Evolutionary conservation across 495 filamentous ascomycete genomes (phyloP), one percentile per base, ranked within the genome.

Genomic region (Chaetomium fimeti): DNA sequence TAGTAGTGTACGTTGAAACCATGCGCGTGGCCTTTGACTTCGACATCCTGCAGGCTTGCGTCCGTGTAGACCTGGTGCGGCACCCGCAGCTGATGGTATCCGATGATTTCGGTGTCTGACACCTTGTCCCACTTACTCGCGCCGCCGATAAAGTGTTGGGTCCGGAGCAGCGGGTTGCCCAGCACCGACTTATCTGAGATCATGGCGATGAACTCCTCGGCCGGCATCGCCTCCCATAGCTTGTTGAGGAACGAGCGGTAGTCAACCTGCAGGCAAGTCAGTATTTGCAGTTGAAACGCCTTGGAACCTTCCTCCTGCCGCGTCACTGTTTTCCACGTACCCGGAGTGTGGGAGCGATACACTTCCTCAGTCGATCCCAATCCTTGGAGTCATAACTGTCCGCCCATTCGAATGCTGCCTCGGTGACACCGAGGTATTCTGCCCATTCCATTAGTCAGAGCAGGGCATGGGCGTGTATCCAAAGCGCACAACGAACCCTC

Each of bases 301-400:
- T 11, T 58, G 18, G 8, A 16, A 57, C 7, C 5, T 3, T 20
- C 5, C 2, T n/a, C n/a, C 32, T 5, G 32, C 32, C 32, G 32
- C 8, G 8, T 45, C 18, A 5, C 3, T 20, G 28, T 11, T 18
- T 24, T 60, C 8, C 43, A 75, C 78, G 20, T 71, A 85, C 83
- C 32, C 80, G 82, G 56, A 91, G 76, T 2, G 84, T 88, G 8
- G 89, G 88, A 24, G 90, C 90, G 60, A 92, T 87, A 79, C 87
- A 90, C 63, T 83, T 84, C 40, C 79, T 74, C 27, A 93, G 83
- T 29, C 89, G 86, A 8, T 83, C 78, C 89, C 89, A 92, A 82
- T 93, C 87, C 82, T 89, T 93, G 69, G 81, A 83, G 77, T 92
- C 90, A 74, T 93, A 93, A 81, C 87, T 89, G 69, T 92, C 90